Percentiles rank a stretch among this genome's conserved stretches.
phyloP scores from a whole-genome alignment of 257 asterid species.

The Echites panduratus region DNA sequence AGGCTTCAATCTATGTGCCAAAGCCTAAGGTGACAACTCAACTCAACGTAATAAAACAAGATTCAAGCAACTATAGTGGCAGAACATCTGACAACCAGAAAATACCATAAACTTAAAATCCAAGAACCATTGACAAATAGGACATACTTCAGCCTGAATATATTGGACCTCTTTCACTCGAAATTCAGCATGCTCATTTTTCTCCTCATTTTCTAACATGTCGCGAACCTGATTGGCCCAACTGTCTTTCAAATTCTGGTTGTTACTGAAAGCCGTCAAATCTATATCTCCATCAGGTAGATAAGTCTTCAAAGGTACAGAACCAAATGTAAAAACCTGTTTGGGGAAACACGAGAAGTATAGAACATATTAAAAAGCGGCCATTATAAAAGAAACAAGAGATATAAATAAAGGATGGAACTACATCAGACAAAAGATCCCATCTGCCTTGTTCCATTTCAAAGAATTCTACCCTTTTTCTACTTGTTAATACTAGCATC shows the following conservation, averaged over 20 bases:
- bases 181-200: conserved; percentile 85
- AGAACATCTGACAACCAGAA: background rate
- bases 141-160: conserved; percentile 89
- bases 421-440: background rate
- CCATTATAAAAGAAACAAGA: background rate
- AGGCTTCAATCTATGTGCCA: background rate
- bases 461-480: background rate
- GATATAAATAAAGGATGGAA: background rate
- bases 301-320: conserved; percentile 93
- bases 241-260: conserved; percentile 62
- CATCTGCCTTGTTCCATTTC: background rate
- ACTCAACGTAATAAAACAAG: background rate
- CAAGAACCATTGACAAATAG: background rate
- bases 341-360: background rate
- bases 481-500: background rate
- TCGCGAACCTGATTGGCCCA: conserved; percentile 95
- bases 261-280: conserved; percentile 73
- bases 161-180: conserved; percentile 97
- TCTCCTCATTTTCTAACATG: conserved; percentile 84
- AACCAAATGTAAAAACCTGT: conserved; percentile 84
- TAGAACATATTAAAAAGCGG: conserved; percentile 6
- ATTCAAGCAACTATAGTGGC: background rate
- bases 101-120: background rate
- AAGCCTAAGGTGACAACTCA: background rate
- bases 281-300: conserved; percentile 94